Conservation (phyloP, 139 green algal genomes). For the Closterium sp. region DNA sequence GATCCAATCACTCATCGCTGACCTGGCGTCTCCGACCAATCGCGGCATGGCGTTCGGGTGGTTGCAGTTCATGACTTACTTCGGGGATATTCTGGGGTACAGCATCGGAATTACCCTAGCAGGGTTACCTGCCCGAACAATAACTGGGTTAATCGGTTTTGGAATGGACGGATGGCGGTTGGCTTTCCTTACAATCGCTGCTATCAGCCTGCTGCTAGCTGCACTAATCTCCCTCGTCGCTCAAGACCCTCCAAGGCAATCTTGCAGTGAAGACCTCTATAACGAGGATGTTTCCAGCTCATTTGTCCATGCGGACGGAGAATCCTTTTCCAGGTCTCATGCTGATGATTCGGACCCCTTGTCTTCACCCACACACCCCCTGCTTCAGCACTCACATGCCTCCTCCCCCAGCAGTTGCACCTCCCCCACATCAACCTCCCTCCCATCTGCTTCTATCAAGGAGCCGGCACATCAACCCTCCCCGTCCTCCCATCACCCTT, state of each 20-base stretch:
- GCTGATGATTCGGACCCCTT: background rate
- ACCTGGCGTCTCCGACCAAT: background rate
- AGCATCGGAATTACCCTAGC: constrained; percentile 23
- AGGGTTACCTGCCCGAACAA: background rate
- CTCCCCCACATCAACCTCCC: background rate
- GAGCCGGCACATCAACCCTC: no score
- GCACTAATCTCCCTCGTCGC: constrained; percentile 21
- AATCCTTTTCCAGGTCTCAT: background rate
- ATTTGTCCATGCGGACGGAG: background rate
- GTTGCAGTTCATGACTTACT: constrained; percentile 25
- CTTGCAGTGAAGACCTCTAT: background rate
- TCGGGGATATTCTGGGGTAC: constrained; percentile 42
- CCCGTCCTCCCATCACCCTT: background rate
- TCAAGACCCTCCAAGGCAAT: constrained; percentile 13
- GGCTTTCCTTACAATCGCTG: constrained; percentile 60
- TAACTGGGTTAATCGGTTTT: background rate
- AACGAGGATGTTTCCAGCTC: background rate
- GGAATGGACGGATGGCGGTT: constrained; percentile 71
- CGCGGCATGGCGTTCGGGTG: constrained; percentile 45
- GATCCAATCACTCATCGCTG: constrained; percentile 52
- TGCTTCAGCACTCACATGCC: background rate
- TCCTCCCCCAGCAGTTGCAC: background rate
- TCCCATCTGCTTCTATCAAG: background rate
- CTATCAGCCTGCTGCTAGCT: constrained; percentile 28
- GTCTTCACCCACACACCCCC: background rate